Base-by-base conservation (phyloP, 2,329 filamentous ascomycete genomes). In the Byssoonygena ceratinophila region DNA sequence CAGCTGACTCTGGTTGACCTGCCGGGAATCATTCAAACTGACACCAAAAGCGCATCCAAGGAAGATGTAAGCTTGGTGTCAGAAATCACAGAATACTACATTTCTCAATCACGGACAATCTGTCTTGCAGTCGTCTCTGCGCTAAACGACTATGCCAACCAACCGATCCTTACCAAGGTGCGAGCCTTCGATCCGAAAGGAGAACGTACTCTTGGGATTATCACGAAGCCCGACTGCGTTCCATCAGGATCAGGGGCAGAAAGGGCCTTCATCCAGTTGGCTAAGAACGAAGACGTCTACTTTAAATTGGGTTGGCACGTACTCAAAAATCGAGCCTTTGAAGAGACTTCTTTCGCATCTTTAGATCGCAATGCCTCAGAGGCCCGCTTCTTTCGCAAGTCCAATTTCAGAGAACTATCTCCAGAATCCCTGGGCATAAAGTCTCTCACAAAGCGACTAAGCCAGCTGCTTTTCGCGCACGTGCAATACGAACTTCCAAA, bases 91-190 rank as follows among this genome's bases (percentile, higher is more conserved):
- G 36, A 39, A 11, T 9, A 14, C 8, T 85, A 85, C 57, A 81
- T 85, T 71, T 60, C 60, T 16, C 71, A 76, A 27, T 60, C 67
- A 12, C 71, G 78, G 12, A 82, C 73, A 59, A 79, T 84, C 49
- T 79, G 83, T 0, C 64, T 83, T 0, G 75, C 77, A 0, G 70
- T 81, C 0, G 64, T 81, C 1, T 68, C 73, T 0, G 77, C 76
- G 1, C 73, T 70, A 36, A 67, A 68, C n/a, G 71, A 80, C 39
- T 70, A 74, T 57, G 76, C 76, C 4, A 76, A 80, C 31, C 82
- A 86, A 58, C 67, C 73, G 8, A 75, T 85, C 2, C 66, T 79
- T 0, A 70, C 76, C 27, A 34, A 51, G 5, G 55, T 54, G 2
- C 36, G 50, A 23, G 41, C 57, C 31, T 56, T 59, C 29, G 65